A percentile compares a stretch with the other conserved stretches of the same genome.
phyloP scores from a whole-genome alignment of 192 early-diverging fungal species.

The Linnemannia exigua region DNA sequence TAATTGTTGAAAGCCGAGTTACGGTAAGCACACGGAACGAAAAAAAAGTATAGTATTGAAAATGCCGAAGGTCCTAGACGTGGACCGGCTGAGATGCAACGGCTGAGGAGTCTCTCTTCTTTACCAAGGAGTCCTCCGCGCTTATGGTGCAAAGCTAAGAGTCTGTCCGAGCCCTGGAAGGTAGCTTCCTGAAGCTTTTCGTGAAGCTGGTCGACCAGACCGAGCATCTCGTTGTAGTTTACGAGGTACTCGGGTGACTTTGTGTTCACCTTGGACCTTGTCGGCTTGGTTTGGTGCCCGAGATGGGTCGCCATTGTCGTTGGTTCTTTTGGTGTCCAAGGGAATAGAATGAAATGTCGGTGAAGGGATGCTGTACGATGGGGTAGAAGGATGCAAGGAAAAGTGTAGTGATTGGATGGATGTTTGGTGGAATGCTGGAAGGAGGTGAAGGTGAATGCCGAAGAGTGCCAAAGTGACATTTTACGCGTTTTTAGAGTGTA shows the following conservation, averaged over 20 bases:
- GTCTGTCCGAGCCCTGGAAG: slow-evolving; percentile 61
- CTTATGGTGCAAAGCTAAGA: slow-evolving; percentile 63
- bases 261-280: slow-evolving; percentile 49
- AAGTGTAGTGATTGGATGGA: not conserved
- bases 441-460: not conserved
- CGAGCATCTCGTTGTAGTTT: slow-evolving; percentile 69
- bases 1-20: not conserved
- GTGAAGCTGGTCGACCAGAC: slow-evolving; percentile 61
- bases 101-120: not conserved
- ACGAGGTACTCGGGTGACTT: slow-evolving; percentile 45
- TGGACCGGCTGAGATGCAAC: not conserved
- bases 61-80: not conserved
- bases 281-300: slow-evolving; percentile 43
- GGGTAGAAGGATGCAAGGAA: not conserved
- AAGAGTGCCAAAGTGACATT: not conserved
- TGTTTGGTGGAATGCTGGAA: not conserved
- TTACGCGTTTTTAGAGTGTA: not conserved
- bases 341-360: not conserved
- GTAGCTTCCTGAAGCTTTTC: slow-evolving; percentile 66
- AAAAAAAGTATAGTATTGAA: not conserved
- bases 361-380: not conserved
- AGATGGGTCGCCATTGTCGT: slow-evolving; percentile 30
- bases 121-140: slow-evolving; percentile 72
- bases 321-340: not conserved
- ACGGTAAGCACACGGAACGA: not conserved